phyloP scores from a whole-genome alignment of 1,139 yeast species.

The Hyphopichia burtonii region DNA sequence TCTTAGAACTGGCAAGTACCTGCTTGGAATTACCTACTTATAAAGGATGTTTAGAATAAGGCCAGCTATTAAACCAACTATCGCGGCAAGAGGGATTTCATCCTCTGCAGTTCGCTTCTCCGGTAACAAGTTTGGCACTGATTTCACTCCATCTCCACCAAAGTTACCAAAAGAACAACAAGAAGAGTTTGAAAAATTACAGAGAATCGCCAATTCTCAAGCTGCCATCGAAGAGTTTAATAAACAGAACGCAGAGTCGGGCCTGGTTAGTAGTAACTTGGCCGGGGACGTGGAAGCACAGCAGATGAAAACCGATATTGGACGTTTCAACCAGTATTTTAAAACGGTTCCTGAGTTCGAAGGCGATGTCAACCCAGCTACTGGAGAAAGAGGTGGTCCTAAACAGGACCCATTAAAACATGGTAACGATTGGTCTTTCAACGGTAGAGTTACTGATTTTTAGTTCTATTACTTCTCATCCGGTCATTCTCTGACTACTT shows the following conservation, averaged over 20 bases:
- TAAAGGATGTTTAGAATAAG: no score
- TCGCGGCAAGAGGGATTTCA: not conserved
- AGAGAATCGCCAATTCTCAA: slow-evolving; percentile 77
- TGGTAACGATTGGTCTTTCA: slow-evolving; percentile 85
- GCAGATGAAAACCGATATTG: slow-evolving; percentile 50
- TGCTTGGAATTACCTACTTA: no score
- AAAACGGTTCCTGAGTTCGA: slow-evolving; percentile 92
- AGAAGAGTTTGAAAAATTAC: slow-evolving; percentile 86
- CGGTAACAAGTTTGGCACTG: slow-evolving; percentile 26
- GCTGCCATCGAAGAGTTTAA: slow-evolving; percentile 78
- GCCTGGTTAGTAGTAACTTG: slow-evolving; percentile 23
- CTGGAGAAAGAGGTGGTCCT: slow-evolving; percentile 98
- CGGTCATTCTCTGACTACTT: no score
- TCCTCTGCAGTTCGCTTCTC: slow-evolving; percentile 5
- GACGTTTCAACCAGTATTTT: slow-evolving; percentile 63
- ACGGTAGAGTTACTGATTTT: slow-evolving; percentile 95
- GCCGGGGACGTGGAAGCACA: slow-evolving; percentile 19
- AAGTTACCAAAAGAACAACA: slow-evolving; percentile 82
- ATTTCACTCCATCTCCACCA: slow-evolving; percentile 72
- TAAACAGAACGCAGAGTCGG: slow-evolving; percentile 8
- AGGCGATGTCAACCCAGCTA: slow-evolving; percentile 88
- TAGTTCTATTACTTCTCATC: no score
- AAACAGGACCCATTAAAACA: slow-evolving; percentile 94
- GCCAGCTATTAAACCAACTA: no score
- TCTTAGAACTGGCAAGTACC: no score